These are phyloP conservation scores for Podila horticola DNA, from an alignment of 192 early-diverging fungal species.

Conservation along the genomic window DNA sequence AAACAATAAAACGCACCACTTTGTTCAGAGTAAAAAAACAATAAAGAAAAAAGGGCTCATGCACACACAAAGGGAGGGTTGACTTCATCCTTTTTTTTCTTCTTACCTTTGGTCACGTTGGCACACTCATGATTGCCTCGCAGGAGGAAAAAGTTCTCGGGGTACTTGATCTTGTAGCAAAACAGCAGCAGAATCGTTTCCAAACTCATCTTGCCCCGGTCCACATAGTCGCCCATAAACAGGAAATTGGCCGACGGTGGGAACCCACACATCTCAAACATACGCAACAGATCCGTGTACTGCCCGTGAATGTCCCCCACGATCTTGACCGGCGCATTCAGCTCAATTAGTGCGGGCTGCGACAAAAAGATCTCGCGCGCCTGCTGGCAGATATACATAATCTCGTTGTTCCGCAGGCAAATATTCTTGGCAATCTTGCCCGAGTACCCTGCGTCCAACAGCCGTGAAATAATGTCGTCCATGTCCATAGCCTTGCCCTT, in stretches of 20 bases:
- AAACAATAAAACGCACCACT: background rate
- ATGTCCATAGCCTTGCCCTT: conserved; percentile 58
- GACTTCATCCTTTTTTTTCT: conserved; percentile 11
- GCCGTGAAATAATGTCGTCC: conserved; percentile 89
- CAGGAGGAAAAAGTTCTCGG: conserved; percentile 96
- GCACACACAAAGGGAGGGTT: background rate
- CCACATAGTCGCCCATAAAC: conserved; percentile 97
- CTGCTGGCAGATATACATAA: conserved; percentile 84
- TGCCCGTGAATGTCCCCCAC: conserved; percentile 97
- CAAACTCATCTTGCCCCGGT: conserved; percentile 94
- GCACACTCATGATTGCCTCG: conserved; percentile 98
- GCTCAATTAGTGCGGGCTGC: conserved; percentile 84
- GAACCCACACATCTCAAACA: conserved; percentile 95
- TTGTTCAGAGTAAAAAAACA: background rate
- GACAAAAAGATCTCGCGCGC: conserved; percentile 91
- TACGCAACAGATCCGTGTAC: conserved; percentile 89
- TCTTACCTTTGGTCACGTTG: conserved; percentile 84
- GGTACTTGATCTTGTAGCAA: conserved; percentile 97
- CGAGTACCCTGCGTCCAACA: conserved; percentile 81
- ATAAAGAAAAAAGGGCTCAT: background rate
- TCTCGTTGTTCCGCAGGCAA: conserved; percentile 87
- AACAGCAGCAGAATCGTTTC: conserved; percentile 95
- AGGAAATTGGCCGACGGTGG: conserved; percentile 93
- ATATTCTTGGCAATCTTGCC: conserved; percentile 80
- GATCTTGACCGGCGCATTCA: conserved; percentile 82